phyloP scores from a whole-genome alignment of 305 asterid species.

The Fraxinus platypoda region DNA sequence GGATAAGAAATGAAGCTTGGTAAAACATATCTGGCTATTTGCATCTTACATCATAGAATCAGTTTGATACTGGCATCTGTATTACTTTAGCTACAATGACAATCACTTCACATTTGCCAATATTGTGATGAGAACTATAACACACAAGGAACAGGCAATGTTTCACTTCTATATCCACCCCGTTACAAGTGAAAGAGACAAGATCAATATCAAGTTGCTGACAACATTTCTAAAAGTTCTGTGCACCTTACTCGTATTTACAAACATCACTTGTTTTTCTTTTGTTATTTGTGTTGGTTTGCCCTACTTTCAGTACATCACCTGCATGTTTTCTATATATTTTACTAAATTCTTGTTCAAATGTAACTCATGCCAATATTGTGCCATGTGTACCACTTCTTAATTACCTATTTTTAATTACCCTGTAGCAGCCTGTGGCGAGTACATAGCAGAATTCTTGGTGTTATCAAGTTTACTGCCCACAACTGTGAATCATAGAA shows the following conservation, averaged over 20 bases:
- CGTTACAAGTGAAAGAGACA: not conserved
- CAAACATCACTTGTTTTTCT: not conserved
- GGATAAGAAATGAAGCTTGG: not conserved
- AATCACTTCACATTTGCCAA: not conserved
- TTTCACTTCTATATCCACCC: not conserved
- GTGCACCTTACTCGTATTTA: constrained; percentile 5
- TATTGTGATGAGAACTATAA: not conserved
- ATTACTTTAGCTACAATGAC: not conserved
- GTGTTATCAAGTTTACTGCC: not conserved
- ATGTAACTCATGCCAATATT: not conserved
- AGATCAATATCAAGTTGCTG: not conserved
- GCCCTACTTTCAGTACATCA: not conserved
- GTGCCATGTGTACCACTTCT: not conserved
- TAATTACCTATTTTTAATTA: not conserved
- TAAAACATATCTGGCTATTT: not conserved
- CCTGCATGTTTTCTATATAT: not conserved
- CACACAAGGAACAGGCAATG: not conserved
- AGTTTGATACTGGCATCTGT: not conserved
- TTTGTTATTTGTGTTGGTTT: constrained; percentile 7
- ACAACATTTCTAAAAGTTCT: not conserved
- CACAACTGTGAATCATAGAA: constrained; percentile 20
- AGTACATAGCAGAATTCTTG: constrained; percentile 1
- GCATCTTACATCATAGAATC: not conserved
- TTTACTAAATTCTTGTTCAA: not conserved
- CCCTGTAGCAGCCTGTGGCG: not conserved